Percentiles rank a stretch among this genome's conserved stretches.
Conservation (phyloP, 2,329 filamentous ascomycete genomes). For the Cordyceps militaris region DNA sequence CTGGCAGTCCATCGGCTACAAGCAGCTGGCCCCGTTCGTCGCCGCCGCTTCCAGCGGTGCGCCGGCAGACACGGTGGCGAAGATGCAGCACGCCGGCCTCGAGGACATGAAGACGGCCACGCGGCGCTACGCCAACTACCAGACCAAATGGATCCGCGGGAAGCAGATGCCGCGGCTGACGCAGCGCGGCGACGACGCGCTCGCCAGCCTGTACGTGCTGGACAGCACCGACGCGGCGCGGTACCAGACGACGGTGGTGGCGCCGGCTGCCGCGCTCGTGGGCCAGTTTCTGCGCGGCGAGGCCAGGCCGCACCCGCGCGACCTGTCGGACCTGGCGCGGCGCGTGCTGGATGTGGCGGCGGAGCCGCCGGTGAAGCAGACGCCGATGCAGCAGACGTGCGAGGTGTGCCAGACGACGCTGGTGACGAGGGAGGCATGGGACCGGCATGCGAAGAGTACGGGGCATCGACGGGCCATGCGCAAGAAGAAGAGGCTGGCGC, state of each 20-base stretch:
- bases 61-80: slow-evolving; percentile 37
- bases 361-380: slow-evolving; percentile 43
- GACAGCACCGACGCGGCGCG: slow-evolving; percentile 64
- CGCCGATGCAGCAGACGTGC: slow-evolving; percentile 56
- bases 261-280: slow-evolving; percentile 57
- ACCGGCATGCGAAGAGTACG: slow-evolving; percentile 31
- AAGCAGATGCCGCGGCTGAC: slow-evolving; percentile 68
- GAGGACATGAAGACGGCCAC: slow-evolving; percentile 78
- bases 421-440: slow-evolving; percentile 46
- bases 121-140: slow-evolving; percentile 77
- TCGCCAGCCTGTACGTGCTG: slow-evolving; percentile 64
- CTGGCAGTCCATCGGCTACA: slow-evolving; percentile 95
- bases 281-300: slow-evolving; percentile 54
- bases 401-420: slow-evolving; percentile 62
- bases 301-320: slow-evolving; percentile 43
- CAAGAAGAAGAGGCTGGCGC: slow-evolving; percentile 30
- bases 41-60: slow-evolving; percentile 30
- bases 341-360: slow-evolving; percentile 48
- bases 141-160: slow-evolving; percentile 78
- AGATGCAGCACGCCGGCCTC: slow-evolving; percentile 52
- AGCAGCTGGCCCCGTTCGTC: slow-evolving; percentile 75
- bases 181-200: slow-evolving; percentile 42
- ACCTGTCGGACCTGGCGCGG: slow-evolving; percentile 40
- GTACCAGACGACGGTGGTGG: slow-evolving; percentile 59
- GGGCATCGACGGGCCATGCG: slow-evolving; percentile 28